Percentiles rank a stretch among this genome's conserved stretches.
Evolutionary conservation across 164 flowering plant species (phyloP).

Genomic region (Aristolochia fimbriata): DNA sequence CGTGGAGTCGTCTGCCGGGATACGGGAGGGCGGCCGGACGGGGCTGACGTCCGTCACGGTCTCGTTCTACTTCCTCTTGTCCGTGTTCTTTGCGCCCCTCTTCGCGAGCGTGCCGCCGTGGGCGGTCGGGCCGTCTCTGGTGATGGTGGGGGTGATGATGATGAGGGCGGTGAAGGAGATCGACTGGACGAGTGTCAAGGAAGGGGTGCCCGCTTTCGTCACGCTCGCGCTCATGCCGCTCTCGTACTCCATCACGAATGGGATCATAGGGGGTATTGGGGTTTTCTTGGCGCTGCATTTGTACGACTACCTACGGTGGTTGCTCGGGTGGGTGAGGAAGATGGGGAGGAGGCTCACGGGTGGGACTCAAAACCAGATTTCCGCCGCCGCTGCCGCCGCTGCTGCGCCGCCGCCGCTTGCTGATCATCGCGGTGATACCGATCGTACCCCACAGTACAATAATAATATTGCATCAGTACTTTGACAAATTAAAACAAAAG

Average conservation of each 20-base stretch:
- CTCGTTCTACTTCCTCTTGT: conserved; percentile 45
- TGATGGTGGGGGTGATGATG: conserved; percentile 82
- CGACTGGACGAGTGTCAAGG: conserved; percentile 50
- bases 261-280: conserved; percentile 76
- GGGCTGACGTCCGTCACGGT: conserved; percentile 65
- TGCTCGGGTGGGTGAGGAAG: conserved; percentile 30
- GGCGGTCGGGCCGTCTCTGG: conserved; percentile 81
- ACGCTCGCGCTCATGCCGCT: conserved; percentile 84
- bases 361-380: conserved; percentile 55
- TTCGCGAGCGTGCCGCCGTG: conserved; percentile 73
- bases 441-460: too few relatives aligned
- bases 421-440: too few relatives aligned
- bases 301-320: conserved; percentile 27
- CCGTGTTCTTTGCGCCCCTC: conserved; percentile 62
- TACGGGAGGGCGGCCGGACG: conserved; percentile 78
- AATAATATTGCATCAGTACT: too few relatives aligned
- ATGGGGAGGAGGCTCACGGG: conserved; percentile 25
- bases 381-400: conserved; percentile 23
- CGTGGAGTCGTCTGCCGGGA: conserved; percentile 73
- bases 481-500: too few relatives aligned
- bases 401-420: too few relatives aligned
- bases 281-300: conserved; percentile 43
- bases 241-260: conserved; percentile 70
- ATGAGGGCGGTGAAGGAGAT: conserved; percentile 77
- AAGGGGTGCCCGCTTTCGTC: conserved; percentile 68